Conservation (phyloP, 345 rosid species). For the Bruguiera parviflora region DNA sequence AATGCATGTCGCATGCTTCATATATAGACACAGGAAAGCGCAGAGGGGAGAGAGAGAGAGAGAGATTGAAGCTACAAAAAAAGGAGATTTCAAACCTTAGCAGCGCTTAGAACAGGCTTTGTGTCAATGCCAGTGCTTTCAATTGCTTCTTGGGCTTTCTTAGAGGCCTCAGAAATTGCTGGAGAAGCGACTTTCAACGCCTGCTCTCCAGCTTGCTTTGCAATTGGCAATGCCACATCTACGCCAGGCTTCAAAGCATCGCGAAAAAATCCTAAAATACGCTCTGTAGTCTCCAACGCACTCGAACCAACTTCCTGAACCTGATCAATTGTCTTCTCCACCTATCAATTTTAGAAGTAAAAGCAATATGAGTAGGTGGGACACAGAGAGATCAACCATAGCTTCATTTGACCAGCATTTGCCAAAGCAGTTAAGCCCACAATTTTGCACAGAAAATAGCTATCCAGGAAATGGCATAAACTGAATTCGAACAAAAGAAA, state of each 20-base stretch:
- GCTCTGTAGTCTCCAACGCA: slow-evolving; percentile 55
- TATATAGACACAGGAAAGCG: background rate
- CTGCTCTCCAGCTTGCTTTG: slow-evolving; percentile 74
- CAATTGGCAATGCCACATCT: slow-evolving; percentile 62
- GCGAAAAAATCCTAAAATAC: slow-evolving; percentile 52
- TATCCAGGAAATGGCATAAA: background rate
- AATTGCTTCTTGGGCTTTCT: slow-evolving; percentile 86
- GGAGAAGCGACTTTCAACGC: slow-evolving; percentile 86
- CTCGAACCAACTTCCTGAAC: slow-evolving; percentile 64
- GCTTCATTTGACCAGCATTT: background rate
- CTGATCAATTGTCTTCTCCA: slow-evolving; percentile 79
- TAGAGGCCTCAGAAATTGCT: slow-evolving; percentile 73
- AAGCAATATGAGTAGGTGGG: slow-evolving; percentile 7
- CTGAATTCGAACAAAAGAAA: background rate
- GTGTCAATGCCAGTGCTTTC: slow-evolving; percentile 76
- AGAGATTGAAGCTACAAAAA: background rate
- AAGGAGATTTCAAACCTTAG: slow-evolving; percentile 50
- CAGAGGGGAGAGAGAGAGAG: background rate
- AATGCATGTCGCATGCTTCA: too few relatives aligned
- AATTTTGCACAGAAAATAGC: background rate
- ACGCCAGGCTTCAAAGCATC: slow-evolving; percentile 75
- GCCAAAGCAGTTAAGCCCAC: background rate
- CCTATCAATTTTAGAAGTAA: slow-evolving; percentile 37
- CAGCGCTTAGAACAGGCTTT: slow-evolving; percentile 63
- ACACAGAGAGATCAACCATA: background rate